phyloP scores from a whole-genome alignment of 1,139 yeast species.

The Keqinozyma sinolaborantium region DNA sequence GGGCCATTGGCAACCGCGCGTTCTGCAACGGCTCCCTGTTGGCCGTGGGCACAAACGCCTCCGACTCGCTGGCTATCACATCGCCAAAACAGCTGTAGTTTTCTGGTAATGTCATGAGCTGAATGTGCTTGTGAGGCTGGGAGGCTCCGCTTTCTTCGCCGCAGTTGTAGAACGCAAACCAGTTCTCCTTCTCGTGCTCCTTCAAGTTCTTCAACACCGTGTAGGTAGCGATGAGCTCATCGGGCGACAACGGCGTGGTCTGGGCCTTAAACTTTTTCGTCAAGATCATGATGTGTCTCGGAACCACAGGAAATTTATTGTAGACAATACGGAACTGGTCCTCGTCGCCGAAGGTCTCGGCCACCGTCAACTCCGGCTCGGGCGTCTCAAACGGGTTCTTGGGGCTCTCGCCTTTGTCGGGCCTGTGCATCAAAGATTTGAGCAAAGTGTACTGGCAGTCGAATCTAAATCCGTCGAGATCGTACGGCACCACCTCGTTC shows the following conservation, averaged over 20 bases:
- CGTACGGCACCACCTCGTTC: slow-evolving; percentile 16
- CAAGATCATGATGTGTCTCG: slow-evolving; percentile 73
- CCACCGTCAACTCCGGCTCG: slow-evolving; percentile 69
- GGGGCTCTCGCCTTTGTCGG: slow-evolving; percentile 41
- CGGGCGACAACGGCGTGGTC: slow-evolving; percentile 63
- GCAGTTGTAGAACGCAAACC: slow-evolving; percentile 83
- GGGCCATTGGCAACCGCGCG: slow-evolving; percentile 71
- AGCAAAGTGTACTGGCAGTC: slow-evolving; percentile 31
- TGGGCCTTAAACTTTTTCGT: slow-evolving; percentile 75
- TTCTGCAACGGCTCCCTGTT: slow-evolving; percentile 60
- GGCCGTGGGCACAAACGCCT: slow-evolving; percentile 51
- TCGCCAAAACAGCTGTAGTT: slow-evolving; percentile 60
- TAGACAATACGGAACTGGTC: slow-evolving; percentile 62
- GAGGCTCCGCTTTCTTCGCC: slow-evolving; percentile 91
- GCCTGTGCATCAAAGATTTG: slow-evolving; percentile 51
- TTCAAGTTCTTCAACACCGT: slow-evolving; percentile 38
- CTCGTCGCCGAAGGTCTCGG: slow-evolving; percentile 43
- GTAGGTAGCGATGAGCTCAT: slow-evolving; percentile 61
- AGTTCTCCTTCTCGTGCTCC: slow-evolving; percentile 19
- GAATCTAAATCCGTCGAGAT: slow-evolving; percentile 16
- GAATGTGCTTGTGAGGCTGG: slow-evolving; percentile 89
- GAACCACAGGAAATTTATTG: slow-evolving; percentile 83
- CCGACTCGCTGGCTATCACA: slow-evolving; percentile 40
- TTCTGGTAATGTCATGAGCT: slow-evolving; percentile 71
- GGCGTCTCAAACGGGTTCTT: slow-evolving; percentile 78